Evolutionary conservation across 2,329 filamentous ascomycete species (phyloP), one percentile per base, ranked within the genome.

Genomic region (Diaporthe velutina): DNA sequence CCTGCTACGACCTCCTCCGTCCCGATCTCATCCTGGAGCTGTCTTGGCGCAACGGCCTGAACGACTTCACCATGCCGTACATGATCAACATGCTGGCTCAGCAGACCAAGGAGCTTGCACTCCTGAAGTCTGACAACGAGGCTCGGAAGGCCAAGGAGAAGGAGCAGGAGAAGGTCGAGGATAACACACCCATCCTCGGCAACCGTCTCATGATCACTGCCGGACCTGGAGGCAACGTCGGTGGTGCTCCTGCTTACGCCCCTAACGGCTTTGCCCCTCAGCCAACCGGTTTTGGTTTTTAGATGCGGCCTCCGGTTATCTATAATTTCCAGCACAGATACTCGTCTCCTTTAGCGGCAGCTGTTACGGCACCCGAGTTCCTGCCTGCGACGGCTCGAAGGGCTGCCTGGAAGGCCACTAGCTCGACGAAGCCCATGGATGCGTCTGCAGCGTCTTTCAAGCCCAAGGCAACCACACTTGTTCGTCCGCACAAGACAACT

Each of bases 21-120:
- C 93, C 97, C 4, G 95, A 98, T 82, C 89, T 97, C 70, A 93
- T 99, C 75, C 91, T 99, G 84, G 97, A 99, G 87, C 91, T 99
- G 74, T 98, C 97, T 75, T 99, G 97, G 97, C 96, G 97, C 80
- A 90, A 98, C 83, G 95, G 95, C 75, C 93, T 99, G 52, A 92
- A 93, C 80, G 97, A 99, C 87, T 99, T 98, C 86, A 98, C 96
- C 64, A 99, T 99, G 97, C 97, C 97, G 25, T 99, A 98, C 89
- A 97, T 99, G 95, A 98, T 99, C 90, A 99, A 98, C 88, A 94
- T 97, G 88, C 89, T 99, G 77, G 92, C 93, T 79, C 95, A 98
- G 85, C 96, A 98, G 86, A 95, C 95, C 52, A 92, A 93, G 78
- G 93, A 97, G 73, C 93, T 99, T 79, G 91, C 95, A 75, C 84